Conservation (phyloP, 495 filamentous ascomycete species). For the Talaromyces liani region DNA sequence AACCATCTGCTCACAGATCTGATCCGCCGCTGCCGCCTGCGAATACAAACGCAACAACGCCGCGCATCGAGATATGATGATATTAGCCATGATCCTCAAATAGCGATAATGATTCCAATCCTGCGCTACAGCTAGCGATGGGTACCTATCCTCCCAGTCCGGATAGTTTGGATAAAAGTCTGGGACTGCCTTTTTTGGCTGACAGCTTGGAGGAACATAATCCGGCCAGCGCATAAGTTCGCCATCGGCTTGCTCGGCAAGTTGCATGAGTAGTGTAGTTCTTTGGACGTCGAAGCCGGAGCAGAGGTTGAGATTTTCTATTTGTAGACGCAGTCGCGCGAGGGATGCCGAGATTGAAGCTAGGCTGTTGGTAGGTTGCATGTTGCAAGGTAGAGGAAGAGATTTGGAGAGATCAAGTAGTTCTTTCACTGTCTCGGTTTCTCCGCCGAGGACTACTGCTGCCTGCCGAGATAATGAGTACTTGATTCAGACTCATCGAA, state of each 20-base stretch:
- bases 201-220: not conserved
- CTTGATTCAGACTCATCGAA: not conserved
- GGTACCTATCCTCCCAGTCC: not conserved
- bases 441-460: not conserved
- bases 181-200: not conserved
- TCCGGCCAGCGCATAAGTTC: not conserved
- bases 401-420: not conserved
- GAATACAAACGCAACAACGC: not conserved
- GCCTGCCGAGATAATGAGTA: not conserved
- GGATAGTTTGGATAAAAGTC: not conserved
- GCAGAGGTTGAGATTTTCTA: not conserved
- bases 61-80: not conserved
- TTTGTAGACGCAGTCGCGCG: not conserved
- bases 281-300: not conserved
- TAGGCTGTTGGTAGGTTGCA: not conserved
- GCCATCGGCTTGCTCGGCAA: not conserved
- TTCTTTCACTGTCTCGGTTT: not conserved
- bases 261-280: not conserved
- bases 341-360: not conserved
- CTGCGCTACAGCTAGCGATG: not conserved
- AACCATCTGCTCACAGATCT: not conserved
- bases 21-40: not conserved
- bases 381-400: not conserved
- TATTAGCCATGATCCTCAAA: not conserved
- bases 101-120: conserved; percentile 1